Percentiles rank a stretch among this genome's conserved stretches.
phyloP scores from a whole-genome alignment of 371 early-diverging fungal genomes.

The Rhizopus delemar region DNA sequence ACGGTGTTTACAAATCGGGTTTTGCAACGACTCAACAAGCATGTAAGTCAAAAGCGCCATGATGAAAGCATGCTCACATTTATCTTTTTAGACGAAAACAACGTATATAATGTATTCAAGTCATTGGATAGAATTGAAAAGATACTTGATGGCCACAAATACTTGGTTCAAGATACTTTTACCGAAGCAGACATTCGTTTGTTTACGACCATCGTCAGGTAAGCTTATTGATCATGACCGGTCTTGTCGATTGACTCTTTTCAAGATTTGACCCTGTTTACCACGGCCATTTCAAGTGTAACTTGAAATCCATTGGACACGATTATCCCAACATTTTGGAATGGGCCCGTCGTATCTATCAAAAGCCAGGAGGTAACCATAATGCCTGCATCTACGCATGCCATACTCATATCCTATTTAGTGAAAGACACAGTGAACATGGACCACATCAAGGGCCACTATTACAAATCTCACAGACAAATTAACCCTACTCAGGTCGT shows the following conservation, averaged over 20 bases:
- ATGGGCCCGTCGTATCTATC: constrained; percentile 85
- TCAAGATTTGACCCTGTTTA: constrained; percentile 83
- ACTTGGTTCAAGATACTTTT: constrained; percentile 72
- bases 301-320: constrained; percentile 77
- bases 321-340: constrained; percentile 85
- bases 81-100: constrained; percentile 58
- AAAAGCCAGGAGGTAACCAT: constrained; percentile 67
- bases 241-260: not conserved
- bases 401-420: constrained; percentile 8
- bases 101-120: constrained; percentile 72
- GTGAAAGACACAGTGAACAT: constrained; percentile 82
- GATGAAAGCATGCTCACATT: not conserved
- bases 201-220: constrained; percentile 89
- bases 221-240: constrained; percentile 6
- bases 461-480: constrained; percentile 85
- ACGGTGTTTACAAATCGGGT: constrained; percentile 86
- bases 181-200: constrained; percentile 94
- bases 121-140: constrained; percentile 85
- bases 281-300: constrained; percentile 91
- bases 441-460: constrained; percentile 94
- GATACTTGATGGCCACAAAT: constrained; percentile 71
- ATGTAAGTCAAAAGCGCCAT: constrained; percentile 47
- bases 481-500: constrained; percentile 91
- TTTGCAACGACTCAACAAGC: constrained; percentile 89
- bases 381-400: not conserved